A percentile compares a stretch with the other conserved stretches of the same genome.
Evolutionary conservation across 2,329 filamentous ascomycete genomes (phyloP).

Genomic region (Torrubiella hemipterigena): DNA sequence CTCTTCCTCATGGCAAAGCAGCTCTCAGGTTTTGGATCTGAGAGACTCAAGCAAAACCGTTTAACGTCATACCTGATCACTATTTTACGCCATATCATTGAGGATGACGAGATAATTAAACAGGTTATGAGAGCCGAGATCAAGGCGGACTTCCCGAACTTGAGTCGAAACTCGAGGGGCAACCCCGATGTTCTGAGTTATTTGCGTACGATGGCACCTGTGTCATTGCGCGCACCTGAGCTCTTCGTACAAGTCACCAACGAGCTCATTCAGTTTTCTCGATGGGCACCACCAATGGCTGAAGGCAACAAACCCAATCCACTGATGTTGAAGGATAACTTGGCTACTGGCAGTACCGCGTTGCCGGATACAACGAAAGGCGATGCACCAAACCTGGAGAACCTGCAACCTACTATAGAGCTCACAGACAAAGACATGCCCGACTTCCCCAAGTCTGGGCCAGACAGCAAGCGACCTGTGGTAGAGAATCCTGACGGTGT

Average conservation of each 20-base stretch:
- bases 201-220: constrained; percentile 63
- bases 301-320: constrained; percentile 19
- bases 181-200: constrained; percentile 59
- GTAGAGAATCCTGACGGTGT: constrained; percentile 92
- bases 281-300: constrained; percentile 36
- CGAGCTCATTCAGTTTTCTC: constrained; percentile 64
- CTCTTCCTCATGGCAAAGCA: constrained; percentile 95
- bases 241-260: constrained; percentile 81
- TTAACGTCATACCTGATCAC: constrained; percentile 60
- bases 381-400: constrained; percentile 16
- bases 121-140: constrained; percentile 91
- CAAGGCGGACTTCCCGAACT: constrained; percentile 57
- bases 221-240: constrained; percentile 70
- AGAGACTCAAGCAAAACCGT: constrained; percentile 49
- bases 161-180: constrained; percentile 35
- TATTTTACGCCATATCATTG: constrained; percentile 81
- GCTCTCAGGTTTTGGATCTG: constrained; percentile 65
- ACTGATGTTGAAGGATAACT: constrained; percentile 29
- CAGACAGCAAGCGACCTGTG: constrained; percentile 68
- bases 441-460: constrained; percentile 52
- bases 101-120: constrained; percentile 82
- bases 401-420: constrained; percentile 51
- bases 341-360: constrained; percentile 3
- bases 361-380: constrained; percentile 8
- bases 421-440: constrained; percentile 45